These are phyloP conservation scores for Solanum peruvianum DNA, from an alignment of 257 asterid species.

Conservation along the genomic window DNA sequence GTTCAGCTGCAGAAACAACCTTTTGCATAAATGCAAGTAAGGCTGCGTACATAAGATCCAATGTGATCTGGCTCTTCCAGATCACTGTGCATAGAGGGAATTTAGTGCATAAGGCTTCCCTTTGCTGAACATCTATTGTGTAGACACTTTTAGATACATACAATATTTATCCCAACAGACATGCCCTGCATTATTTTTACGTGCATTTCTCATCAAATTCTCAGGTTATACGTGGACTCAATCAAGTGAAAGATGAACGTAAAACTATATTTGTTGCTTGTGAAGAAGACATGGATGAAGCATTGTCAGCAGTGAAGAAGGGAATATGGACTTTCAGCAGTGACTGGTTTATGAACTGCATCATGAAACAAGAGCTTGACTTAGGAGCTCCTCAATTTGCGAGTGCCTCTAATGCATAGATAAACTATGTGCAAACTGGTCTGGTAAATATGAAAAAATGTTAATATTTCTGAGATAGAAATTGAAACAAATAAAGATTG, in stretches of 20 bases:
- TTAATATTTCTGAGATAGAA: neutral
- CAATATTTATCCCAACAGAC: neutral
- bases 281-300: constrained; percentile 80
- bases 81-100: neutral
- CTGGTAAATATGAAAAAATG: neutral
- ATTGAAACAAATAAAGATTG: neutral
- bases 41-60: neutral
- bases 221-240: constrained; percentile 36
- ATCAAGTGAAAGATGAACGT: constrained; percentile 31
- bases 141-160: neutral
- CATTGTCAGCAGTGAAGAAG: constrained; percentile 46
- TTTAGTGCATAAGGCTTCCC: neutral
- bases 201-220: neutral
- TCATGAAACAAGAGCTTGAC: constrained; percentile 82
- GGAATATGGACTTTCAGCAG: constrained; percentile 62
- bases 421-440: neutral
- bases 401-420: constrained; percentile 39
- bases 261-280: constrained; percentile 59
- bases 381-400: constrained; percentile 74
- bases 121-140: neutral
- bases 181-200: neutral
- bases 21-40: neutral
- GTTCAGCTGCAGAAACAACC: neutral
- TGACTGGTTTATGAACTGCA: constrained; percentile 81
- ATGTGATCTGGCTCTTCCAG: neutral